Base-by-base conservation (phyloP, 805 yeast genomes). In the Barnettozyma wickerhamii region DNA sequence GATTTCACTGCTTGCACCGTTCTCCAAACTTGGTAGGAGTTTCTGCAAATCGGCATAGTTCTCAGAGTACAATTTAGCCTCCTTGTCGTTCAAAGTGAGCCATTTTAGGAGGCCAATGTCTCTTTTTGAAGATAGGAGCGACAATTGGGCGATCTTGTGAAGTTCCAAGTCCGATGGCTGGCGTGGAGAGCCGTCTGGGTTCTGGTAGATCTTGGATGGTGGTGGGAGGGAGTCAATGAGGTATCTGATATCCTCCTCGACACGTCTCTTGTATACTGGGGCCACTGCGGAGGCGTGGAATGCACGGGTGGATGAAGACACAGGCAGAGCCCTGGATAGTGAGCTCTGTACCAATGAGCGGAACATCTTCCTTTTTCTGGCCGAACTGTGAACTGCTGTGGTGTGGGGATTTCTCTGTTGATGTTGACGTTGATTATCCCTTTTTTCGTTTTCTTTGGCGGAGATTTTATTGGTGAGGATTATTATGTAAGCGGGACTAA, bases 141-240 rank as follows among this genome's bases (percentile, higher is more conserved):
- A 84, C 53, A 86, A 71, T 51, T 77, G 82, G 17, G 91, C 88
- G 41, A 85, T 76, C 34, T 77, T 75, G 62, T 82, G 78, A 55
- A 84, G 71, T 65, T 86, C 93, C 30, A 65, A 63, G 54, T 86
- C 95, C 21, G 72, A 61, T 36, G 89, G 91, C 18, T 69, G 74
- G 49, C 89, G 72, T 39, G 81, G 75, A 10, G 87, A 66, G 6
- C 95, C 95, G 58, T 86, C 91, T 37, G 82, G 74, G 60, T 82
- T 81, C 57, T 81, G 77, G 62, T 79, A 86, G 49, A 84, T 69
- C 57, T 78, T 74, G 42, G 81, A 74, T 24, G 83, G 75, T 21
- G 79, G 72, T 19, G 89, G 83, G 41, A 84, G 69, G 19, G 75
- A 60, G 54, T 78, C 80, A 51, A 86, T 71, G 52, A 76, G 69